These are phyloP conservation scores for Solanum chaucha DNA, from an alignment of 257 asterid species.

Conservation along the genomic window DNA sequence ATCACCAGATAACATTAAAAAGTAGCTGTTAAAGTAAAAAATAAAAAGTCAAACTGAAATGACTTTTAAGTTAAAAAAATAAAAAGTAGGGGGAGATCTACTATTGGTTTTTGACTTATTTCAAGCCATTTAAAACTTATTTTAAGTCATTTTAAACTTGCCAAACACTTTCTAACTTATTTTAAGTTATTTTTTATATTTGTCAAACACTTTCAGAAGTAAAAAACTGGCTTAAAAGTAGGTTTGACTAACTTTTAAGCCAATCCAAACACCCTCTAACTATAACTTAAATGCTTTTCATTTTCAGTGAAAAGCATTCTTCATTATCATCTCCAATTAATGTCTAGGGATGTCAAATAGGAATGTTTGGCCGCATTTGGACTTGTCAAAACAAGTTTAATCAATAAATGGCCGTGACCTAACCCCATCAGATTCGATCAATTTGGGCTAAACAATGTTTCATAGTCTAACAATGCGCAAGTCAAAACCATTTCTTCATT, in stretches of 20 bases:
- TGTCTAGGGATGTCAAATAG: not conserved
- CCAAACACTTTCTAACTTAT: not conserved
- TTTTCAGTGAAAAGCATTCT: not conserved
- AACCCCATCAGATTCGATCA: not conserved
- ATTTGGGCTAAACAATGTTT: not conserved
- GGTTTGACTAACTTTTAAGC: not conserved
- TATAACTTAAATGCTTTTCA: not conserved
- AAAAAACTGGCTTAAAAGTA: not conserved
- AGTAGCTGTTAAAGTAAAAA: no score
- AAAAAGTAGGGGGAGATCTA: no score
- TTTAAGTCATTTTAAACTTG: not conserved
- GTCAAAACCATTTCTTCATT: not conserved
- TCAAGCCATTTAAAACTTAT: no score
- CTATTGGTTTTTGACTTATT: not conserved
- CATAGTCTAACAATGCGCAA: not conserved
- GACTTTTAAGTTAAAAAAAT: no score
- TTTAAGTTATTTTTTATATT: not conserved
- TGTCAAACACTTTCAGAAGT: not conserved
- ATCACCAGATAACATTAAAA: not conserved
- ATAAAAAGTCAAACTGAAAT: no score
- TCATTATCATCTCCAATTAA: not conserved
- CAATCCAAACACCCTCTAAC: not conserved
- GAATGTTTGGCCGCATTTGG: not conserved
- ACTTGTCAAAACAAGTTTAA: not conserved
- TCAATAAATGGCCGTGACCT: not conserved